Base-by-base conservation (phyloP, 2,329 filamentous ascomycete species). In the Neonectria hederae region DNA sequence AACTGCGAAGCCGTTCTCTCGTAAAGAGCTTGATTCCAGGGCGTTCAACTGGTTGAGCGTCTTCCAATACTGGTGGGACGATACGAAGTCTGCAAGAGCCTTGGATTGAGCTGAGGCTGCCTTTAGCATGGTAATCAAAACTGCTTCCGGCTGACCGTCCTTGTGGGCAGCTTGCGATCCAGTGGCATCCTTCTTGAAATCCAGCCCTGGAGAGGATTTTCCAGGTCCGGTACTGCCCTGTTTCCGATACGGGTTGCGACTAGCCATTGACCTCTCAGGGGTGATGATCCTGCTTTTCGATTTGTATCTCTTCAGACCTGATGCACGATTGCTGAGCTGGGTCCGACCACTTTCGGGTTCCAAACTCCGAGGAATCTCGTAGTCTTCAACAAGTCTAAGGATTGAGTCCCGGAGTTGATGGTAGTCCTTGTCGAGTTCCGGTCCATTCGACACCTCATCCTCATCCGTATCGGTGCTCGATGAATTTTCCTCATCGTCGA, bases 41-140 rank as follows among this genome's bases (percentile, higher is more conserved):
- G 84, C 85, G 70, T 88, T 87, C 19, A 97, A 84, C 66, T 93
- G 90, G 65, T 92, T 89, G 28, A 95, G 81, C 0, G 93, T 94
- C 75, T 90, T 92, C 89, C 92, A 95, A 81, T 95, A 97, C 55
- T 92, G 85, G 71, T 97, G 92, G 1, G 93, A 91, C 30, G 90
- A 90, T 54, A 96, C 89, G 72, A 94, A 97, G 75, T 97, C 93
- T 0, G 91, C 92, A 65, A 92, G 88, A 24, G 91, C 89, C 70
- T 92, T 89, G 59, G 92, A 94, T 75, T 93, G 91, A 1, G 89
- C 85, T 69, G 91, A 92, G 17, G 92, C 92, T 19, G 90, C 90
- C 68, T 91, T 89, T 28, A 94, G 85, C 90, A 94, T 94, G 1
- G 87, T 85, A 43, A 92, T 84, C 11, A 93, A 80, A 5, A 90